phyloP scores from a whole-genome alignment of 495 filamentous ascomycete species.

The Achaetomiella virescens region DNA sequence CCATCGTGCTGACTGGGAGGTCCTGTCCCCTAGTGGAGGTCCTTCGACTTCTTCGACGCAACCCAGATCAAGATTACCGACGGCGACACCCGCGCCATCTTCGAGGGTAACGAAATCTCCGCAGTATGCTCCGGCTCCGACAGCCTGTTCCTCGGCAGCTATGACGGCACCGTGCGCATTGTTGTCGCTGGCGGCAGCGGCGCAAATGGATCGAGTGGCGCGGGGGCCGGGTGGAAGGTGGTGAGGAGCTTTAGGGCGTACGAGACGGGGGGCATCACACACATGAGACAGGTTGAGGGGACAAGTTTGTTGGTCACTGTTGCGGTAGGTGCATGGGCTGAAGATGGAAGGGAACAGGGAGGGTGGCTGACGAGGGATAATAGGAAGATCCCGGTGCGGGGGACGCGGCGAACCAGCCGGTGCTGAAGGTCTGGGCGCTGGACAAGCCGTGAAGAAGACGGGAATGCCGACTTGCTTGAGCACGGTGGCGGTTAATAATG shows the following conservation, averaged over 20 bases:
- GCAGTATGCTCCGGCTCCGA: conserved; percentile 78
- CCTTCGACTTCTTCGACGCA: conserved; percentile 98
- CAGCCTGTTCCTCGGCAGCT: conserved; percentile 81
- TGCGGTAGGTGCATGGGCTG: conserved; percentile 36
- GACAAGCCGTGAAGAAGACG: conserved; percentile 94
- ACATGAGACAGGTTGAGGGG: conserved; percentile 88
- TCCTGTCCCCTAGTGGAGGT: conserved; percentile 72
- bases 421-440: conserved; percentile 92
- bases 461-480: conserved; percentile 80
- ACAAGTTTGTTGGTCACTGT: conserved; percentile 84
- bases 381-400: conserved; percentile 1
- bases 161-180: conserved; percentile 78
- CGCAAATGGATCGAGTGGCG: no score
- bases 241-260: conserved; percentile 80
- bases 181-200: conserved; percentile 43
- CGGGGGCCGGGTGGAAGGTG: conserved; percentile 80
- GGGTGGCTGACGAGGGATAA: not conserved
- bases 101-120: conserved; percentile 45
- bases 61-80: conserved; percentile 73
- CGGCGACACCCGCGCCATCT: conserved; percentile 49
- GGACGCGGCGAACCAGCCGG: conserved; percentile 51
- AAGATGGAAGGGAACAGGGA: conserved; percentile 58
- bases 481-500: conserved; percentile 80
- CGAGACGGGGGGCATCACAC: conserved; percentile 66
- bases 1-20: not conserved